Conservation (phyloP, 129 eudicot genomes). For the Artemisia tridentata region DNA sequence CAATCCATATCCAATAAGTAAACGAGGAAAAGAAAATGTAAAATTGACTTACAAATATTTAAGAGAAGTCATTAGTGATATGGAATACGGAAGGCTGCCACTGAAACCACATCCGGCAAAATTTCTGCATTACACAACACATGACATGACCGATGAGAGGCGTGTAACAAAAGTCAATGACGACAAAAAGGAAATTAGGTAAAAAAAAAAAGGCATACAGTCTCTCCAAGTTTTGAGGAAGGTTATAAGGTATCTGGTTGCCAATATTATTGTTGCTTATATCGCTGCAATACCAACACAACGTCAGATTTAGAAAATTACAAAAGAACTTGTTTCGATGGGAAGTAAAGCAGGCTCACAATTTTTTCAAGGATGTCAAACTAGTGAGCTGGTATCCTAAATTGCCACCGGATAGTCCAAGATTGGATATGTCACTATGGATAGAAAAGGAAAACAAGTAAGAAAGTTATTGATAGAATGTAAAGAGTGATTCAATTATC, state of each 20-base stretch:
- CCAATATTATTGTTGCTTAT: conserved; percentile 88
- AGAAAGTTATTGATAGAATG: no score
- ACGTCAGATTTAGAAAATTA: neutral
- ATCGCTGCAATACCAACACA: conserved; percentile 55
- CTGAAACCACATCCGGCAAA: conserved; percentile 69
- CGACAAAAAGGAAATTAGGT: neutral
- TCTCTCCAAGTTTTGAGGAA: conserved; percentile 73
- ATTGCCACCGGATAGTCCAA: conserved; percentile 73
- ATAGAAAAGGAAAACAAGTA: conserved; percentile 2
- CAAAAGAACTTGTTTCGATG: neutral
- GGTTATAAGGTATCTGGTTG: conserved; percentile 68
- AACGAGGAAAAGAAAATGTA: neutral
- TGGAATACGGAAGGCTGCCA: conserved; percentile 72
- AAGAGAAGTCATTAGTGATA: conserved; percentile 65
- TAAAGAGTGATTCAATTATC: no score
- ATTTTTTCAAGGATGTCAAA: conserved; percentile 58
- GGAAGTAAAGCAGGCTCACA: conserved; percentile 39
- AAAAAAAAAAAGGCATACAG: conserved; percentile 55
- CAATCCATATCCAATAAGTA: neutral
- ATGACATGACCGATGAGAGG: neutral
- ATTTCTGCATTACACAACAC: conserved; percentile 56
- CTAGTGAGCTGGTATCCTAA: conserved; percentile 70
- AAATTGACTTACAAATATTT: conserved; percentile 57
- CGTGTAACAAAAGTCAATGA: neutral
- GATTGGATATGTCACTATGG: conserved; percentile 63